Percentiles rank a stretch among this genome's conserved stretches.
These are phyloP conservation scores for Aspergillus sojae DNA, from an alignment of 2,329 filamentous ascomycete genomes.

Conservation along the genomic window DNA sequence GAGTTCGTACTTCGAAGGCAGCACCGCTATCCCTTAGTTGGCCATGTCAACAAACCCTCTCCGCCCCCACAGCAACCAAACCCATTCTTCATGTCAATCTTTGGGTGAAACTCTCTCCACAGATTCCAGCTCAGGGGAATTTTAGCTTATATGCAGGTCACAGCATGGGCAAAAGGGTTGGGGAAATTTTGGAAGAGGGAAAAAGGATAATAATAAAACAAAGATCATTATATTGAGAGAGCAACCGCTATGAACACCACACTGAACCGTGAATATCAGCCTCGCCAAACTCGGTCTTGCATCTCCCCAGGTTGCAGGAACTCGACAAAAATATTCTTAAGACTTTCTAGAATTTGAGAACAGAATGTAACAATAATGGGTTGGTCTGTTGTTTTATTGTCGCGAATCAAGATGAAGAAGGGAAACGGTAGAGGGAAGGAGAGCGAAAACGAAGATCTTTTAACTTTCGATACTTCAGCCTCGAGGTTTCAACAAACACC, in stretches of 20 bases:
- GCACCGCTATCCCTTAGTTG: conserved; percentile 4
- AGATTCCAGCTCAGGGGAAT: background rate
- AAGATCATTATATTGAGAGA: background rate
- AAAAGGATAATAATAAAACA: background rate
- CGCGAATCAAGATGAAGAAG: background rate
- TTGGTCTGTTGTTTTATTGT: background rate
- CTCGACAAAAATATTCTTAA: background rate
- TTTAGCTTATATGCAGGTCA: background rate
- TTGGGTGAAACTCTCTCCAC: background rate
- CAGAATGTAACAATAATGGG: background rate
- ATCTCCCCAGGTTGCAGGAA: background rate
- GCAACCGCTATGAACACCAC: background rate
- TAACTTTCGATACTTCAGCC: background rate
- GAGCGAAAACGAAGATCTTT: background rate
- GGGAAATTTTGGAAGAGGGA: background rate
- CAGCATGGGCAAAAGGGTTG: background rate
- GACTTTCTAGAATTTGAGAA: background rate
- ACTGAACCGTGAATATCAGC: background rate
- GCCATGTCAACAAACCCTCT: conserved; percentile 25
- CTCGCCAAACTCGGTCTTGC: background rate
- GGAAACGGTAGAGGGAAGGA: background rate
- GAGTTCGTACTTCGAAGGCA: conserved; percentile 2
- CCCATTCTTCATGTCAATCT: background rate
- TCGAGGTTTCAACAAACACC: background rate
- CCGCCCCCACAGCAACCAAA: conserved; percentile 28